Conservation (phyloP, 768 basidiomycete species). For the Sporobolomyces phaffii region DNA sequence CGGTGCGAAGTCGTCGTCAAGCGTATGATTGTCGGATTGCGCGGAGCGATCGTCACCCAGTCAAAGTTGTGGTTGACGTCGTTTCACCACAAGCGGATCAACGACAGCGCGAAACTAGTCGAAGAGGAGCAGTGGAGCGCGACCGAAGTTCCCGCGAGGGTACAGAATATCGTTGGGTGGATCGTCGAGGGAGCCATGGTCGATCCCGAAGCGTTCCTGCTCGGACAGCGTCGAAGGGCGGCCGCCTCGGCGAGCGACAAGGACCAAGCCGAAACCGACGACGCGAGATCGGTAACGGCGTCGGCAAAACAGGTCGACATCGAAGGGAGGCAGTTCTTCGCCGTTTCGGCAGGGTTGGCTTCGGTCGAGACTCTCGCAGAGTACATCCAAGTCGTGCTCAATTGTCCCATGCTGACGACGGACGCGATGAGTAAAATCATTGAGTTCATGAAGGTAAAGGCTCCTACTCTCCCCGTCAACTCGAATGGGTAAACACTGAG, state of each 20-base stretch:
- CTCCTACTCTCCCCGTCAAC: neutral
- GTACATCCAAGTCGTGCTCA: conserved; percentile 81
- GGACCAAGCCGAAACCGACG: conserved; percentile 42
- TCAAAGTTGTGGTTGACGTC: conserved; percentile 78
- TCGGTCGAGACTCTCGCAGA: conserved; percentile 64
- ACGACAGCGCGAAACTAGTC: conserved; percentile 76
- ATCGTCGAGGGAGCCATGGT: conserved; percentile 65
- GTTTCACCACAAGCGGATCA: conserved; percentile 76
- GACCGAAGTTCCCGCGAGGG: conserved; percentile 59
- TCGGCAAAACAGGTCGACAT: conserved; percentile 49
- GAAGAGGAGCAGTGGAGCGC: conserved; percentile 94
- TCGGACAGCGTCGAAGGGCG: conserved; percentile 42
- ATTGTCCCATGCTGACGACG: conserved; percentile 78
- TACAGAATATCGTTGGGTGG: conserved; percentile 68
- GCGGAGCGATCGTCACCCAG: conserved; percentile 79
- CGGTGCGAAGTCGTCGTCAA: conserved; percentile 76
- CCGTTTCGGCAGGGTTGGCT: conserved; percentile 76
- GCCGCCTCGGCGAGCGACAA: neutral
- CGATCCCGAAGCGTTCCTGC: conserved; percentile 66
- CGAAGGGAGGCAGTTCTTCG: conserved; percentile 77
- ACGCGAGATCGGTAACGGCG: conserved; percentile 51
- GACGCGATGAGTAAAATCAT: conserved; percentile 92
- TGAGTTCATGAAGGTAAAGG: conserved; percentile 73
- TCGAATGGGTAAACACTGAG: no score
- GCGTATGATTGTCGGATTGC: conserved; percentile 84